These are phyloP conservation scores for Kwoniella sp. DNA, from an alignment of 768 basidiomycete genomes.

Conservation along the genomic window DNA sequence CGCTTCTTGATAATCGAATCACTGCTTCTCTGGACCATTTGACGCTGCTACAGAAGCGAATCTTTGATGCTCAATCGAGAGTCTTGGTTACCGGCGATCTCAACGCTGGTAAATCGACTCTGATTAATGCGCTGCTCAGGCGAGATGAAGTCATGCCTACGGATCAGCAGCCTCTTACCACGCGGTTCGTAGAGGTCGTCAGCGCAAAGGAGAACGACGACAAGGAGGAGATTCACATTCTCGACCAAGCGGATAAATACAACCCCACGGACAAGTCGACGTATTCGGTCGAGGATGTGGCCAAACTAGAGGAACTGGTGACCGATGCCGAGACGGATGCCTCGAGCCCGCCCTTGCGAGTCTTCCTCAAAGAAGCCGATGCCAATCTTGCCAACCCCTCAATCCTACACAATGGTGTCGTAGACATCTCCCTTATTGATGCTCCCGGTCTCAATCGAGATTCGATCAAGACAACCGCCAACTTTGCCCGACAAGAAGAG, in stretches of 20 bases:
- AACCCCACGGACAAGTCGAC: conserved; percentile 72
- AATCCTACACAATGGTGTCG: conserved; percentile 89
- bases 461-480: conserved; percentile 87
- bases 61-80: conserved; percentile 89
- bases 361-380: conserved; percentile 83
- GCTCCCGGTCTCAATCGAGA: conserved; percentile 97
- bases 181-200: conserved; percentile 89
- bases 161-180: conserved; percentile 97
- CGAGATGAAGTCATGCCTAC: conserved; percentile 86
- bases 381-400: conserved; percentile 67
- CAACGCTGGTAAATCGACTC: conserved; percentile 97
- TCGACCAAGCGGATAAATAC: conserved; percentile 65
- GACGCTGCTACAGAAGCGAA: conserved; percentile 78
- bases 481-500: conserved; percentile 94
- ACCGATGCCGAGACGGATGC: conserved; percentile 68
- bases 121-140: conserved; percentile 91
- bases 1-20: conserved; percentile 84
- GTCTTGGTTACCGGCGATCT: conserved; percentile 97
- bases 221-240: conserved; percentile 48
- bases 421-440: conserved; percentile 97
- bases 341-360: conserved; percentile 70
- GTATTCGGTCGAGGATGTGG: conserved; percentile 68
- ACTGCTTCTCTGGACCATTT: conserved; percentile 73
- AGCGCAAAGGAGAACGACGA: conserved; percentile 49
- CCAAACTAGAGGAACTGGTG: conserved; percentile 77